phyloP scores from a whole-genome alignment of 108 stramenopile genomes.

The Conticribra guillardii region DNA sequence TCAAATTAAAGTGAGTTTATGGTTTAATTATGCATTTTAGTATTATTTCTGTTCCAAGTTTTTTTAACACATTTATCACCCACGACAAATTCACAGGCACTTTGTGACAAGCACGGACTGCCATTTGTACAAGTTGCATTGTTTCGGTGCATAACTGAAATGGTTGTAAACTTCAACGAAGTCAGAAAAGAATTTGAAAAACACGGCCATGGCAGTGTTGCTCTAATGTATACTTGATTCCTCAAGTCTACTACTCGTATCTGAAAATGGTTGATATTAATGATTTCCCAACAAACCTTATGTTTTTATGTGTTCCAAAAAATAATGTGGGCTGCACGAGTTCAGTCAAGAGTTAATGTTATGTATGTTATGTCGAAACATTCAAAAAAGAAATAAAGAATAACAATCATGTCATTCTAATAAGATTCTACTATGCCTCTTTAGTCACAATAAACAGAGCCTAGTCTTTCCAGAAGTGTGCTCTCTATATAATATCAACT shows the following conservation, averaged over 20 bases:
- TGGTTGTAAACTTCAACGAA: slow-evolving; percentile 34
- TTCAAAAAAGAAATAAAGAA: too few relatives aligned
- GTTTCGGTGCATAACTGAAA: slow-evolving; percentile 27
- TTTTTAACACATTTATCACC: not conserved
- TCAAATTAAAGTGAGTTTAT: slow-evolving; percentile 13
- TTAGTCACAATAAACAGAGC: too few relatives aligned
- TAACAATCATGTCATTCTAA: too few relatives aligned
- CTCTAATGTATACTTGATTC: slow-evolving; percentile 25
- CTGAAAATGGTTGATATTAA: not conserved
- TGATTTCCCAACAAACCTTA: not conserved
- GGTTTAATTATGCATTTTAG: not conserved
- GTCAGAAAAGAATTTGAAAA: slow-evolving; percentile 32
- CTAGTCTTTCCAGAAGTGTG: too few relatives aligned
- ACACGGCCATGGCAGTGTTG: slow-evolving; percentile 29
- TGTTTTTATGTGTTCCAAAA: not conserved
- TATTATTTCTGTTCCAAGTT: not conserved
- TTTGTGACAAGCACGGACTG: slow-evolving; percentile 31
- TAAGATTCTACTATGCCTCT: too few relatives aligned
- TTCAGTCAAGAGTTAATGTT: too few relatives aligned
- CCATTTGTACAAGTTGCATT: slow-evolving; percentile 33
- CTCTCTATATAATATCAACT: too few relatives aligned
- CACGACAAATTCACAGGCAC: not conserved
- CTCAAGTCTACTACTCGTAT: not conserved
- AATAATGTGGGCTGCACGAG: too few relatives aligned
- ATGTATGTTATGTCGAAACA: too few relatives aligned